These are phyloP conservation scores for Cadophora luteo-olivacea DNA, from an alignment of 2,329 filamentous ascomycete species.

Conservation along the genomic window DNA sequence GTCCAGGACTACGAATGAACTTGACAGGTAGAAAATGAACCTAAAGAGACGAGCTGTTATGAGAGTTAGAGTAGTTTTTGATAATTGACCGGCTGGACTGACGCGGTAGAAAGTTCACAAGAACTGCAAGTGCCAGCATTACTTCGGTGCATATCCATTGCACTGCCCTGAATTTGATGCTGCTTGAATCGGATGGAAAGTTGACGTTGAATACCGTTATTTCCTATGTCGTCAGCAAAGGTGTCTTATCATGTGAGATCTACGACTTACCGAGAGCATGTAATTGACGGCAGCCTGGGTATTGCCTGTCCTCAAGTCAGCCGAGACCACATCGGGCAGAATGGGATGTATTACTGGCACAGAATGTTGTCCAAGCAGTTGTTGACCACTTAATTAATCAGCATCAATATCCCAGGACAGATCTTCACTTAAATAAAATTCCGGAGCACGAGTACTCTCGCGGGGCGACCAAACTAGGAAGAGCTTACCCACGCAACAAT, in stretches of 20 bases:
- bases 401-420: neutral
- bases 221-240: slow-evolving; percentile 49
- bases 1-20: slow-evolving; percentile 59
- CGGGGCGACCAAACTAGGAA: no score
- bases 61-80: neutral
- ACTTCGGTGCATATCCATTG: slow-evolving; percentile 65
- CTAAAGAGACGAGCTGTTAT: slow-evolving; percentile 47
- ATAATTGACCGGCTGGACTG: slow-evolving; percentile 41
- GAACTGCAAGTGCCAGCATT: slow-evolving; percentile 55
- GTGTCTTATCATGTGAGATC: neutral
- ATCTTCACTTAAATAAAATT: neutral
- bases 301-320: slow-evolving; percentile 47
- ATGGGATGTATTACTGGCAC: slow-evolving; percentile 49
- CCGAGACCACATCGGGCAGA: neutral
- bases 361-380: slow-evolving; percentile 66
- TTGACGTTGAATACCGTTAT: slow-evolving; percentile 62
- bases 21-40: slow-evolving; percentile 51
- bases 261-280: slow-evolving; percentile 54
- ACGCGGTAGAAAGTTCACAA: slow-evolving; percentile 59
- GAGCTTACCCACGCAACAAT: slow-evolving; percentile 57
- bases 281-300: slow-evolving; percentile 59
- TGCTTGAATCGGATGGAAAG: slow-evolving; percentile 58
- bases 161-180: slow-evolving; percentile 63
- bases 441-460: no score
- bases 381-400: slow-evolving; percentile 56